Conservation (phyloP, 768 basidiomycete genomes). For the Calocera cornea region DNA sequence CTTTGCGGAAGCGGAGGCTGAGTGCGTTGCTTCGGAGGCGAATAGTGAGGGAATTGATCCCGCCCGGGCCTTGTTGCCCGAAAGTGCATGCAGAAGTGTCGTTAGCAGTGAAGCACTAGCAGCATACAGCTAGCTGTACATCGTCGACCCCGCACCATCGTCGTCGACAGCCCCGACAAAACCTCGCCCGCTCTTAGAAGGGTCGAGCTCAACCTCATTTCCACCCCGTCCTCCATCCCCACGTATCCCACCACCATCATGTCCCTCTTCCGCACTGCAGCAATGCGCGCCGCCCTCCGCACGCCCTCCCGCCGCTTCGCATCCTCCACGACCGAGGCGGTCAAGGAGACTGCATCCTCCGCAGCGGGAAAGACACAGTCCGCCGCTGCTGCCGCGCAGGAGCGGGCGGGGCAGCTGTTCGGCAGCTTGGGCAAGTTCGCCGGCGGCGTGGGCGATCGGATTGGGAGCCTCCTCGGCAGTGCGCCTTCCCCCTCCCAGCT, state of each 20-base stretch:
- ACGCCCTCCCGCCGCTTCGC: constrained; percentile 8
- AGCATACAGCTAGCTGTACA: too few species aligned
- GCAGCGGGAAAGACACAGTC: constrained; percentile 63
- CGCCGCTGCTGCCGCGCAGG: constrained; percentile 43
- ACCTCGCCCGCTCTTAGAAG: not conserved
- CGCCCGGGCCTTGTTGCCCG: too few species aligned
- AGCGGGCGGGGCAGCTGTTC: constrained; percentile 41
- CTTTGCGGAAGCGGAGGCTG: not conserved
- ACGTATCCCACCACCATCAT: not conserved
- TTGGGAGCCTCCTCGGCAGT: constrained; percentile 47
- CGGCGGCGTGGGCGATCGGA: constrained; percentile 35
- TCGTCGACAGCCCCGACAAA: not conserved
- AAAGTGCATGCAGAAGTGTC: too few species aligned
- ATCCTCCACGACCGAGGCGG: constrained; percentile 8
- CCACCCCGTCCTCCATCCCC: not conserved
- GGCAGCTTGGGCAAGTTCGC: constrained; percentile 36
- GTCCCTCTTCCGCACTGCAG: not conserved
- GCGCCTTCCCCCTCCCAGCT: constrained; percentile 14
- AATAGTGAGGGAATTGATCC: too few species aligned
- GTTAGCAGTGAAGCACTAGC: too few species aligned
- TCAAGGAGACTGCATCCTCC: constrained; percentile 27
- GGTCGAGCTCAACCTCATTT: not conserved
- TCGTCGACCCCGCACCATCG: not conserved
- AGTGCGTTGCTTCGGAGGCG: too few species aligned
- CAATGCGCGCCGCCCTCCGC: constrained; percentile 8